Conservation (phyloP, 345 rosid genomes). For the rapeseed (Brassica napus) region Da-Ae NC_063437.1:4964501-4965000, state of each 20-base stretch:
- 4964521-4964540: neutral
- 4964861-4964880: neutral
- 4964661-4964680: neutral
- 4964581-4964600: neutral
- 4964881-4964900: neutral
- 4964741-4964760: neutral
- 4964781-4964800: neutral
- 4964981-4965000: neutral
- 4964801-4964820: neutral
- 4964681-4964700: neutral
- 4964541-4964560: neutral
- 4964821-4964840: neutral
- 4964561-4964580: neutral
- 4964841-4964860: neutral
- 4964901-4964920: neutral
- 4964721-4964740: neutral
- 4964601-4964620: neutral
- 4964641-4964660: neutral
- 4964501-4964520: slow-evolving; percentile 23
- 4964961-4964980: neutral
- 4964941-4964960: neutral
- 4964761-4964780: neutral
- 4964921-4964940: neutral
- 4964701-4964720: neutral
- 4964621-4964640: neutral